phyloP scores from a whole-genome alignment of 2,329 filamentous ascomycete genomes.

The Sordariomycetes sp. region DNA sequence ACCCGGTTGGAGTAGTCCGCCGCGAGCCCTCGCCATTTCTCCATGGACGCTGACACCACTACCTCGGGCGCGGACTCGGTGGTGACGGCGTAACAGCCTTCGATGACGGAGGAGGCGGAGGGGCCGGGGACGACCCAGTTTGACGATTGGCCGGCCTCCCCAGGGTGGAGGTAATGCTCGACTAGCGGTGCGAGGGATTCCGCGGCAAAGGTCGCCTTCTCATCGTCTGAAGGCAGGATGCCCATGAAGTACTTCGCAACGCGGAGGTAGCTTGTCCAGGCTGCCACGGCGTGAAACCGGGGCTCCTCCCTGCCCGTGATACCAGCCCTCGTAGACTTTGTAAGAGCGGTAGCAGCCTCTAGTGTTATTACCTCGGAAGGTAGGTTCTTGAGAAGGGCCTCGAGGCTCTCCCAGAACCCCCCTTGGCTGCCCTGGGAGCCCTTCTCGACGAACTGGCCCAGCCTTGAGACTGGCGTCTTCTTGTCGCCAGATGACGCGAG shows the following conservation, averaged over 20 bases:
- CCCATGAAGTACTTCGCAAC: conserved; percentile 43
- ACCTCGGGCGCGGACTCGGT: conserved; percentile 2
- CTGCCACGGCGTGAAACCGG: conserved; percentile 52
- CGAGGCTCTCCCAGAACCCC: conserved; percentile 63
- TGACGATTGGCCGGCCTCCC: conserved; percentile 22
- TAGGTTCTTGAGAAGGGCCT: conserved; percentile 51
- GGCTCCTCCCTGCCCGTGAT: conserved; percentile 67
- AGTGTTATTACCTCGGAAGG: conserved; percentile 29
- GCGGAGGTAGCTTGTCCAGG: conserved; percentile 68
- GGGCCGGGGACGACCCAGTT: conserved; percentile 13
- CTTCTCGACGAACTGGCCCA: conserved; percentile 66
- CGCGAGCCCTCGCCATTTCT: conserved; percentile 22
- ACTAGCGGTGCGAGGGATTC: conserved; percentile 43
- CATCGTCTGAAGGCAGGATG: conserved; percentile 27
- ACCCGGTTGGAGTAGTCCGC: conserved; percentile 54
- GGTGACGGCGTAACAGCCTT: conserved; percentile 4
- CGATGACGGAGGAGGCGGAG: conserved; percentile 5
- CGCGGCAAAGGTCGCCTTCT: conserved; percentile 33
- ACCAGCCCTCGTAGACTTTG: conserved; percentile 59
- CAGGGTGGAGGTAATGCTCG: conserved; percentile 39
- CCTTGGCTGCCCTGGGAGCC: conserved; percentile 71
- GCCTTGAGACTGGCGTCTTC: conserved; percentile 39
- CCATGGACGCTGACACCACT: conserved; percentile 13
- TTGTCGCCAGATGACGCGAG: conserved; percentile 26
- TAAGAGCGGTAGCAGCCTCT: conserved; percentile 47